Base-by-base conservation (phyloP, 164 flowering plant genomes). In the Vitis vinifera region DNA sequence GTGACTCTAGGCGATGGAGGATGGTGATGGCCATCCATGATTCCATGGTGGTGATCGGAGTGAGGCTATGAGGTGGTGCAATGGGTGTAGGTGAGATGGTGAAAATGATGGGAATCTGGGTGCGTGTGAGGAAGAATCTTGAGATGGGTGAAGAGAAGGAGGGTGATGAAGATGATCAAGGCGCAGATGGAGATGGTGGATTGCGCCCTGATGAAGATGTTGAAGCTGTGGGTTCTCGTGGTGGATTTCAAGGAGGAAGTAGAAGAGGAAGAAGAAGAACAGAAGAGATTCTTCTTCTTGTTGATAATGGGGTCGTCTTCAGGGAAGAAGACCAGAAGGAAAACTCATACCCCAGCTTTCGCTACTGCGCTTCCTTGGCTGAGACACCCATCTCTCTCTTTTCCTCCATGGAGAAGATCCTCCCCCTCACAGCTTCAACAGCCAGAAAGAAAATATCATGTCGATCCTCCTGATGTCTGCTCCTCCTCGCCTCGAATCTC, bases 111-210 rank as follows among this genome's bases (percentile, higher is more conserved):
- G 23, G 0, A 19, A 19, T 19, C 1, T 19, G 23, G 23, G 23
- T 19, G 23, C 23, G 23, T 19, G 23, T 19, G 23, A 19, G 23
- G 23, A 19, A 19, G 23, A 19, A 19, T 19, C 23, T 19, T 19
- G 23, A 19, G 23, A 19, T 19, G 83, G 8, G 93, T 88, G 84
- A 91, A 91, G 73, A 93, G 78, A 48, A 91, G 87, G 53, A 93
- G 80, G 19, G 94, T 81, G 74, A 86, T 50, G 82, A 89, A 83
- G 70, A 91, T 65, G 27, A 90, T 68, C 27, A 91, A 77, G 3
- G 77, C 81, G 61, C 94, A 93, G 44, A 91, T 80, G 19, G 90
- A 86, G 67, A 93, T 84, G 0, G 92, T 91, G 49, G 89, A 91
- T 72, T 87, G 98, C 30, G 98, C 90, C 82, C 65, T 88, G 51